Evolutionary conservation across 805 yeast genomes (phyloP).

Genomic region (Barnettozyma pratensis): DNA sequence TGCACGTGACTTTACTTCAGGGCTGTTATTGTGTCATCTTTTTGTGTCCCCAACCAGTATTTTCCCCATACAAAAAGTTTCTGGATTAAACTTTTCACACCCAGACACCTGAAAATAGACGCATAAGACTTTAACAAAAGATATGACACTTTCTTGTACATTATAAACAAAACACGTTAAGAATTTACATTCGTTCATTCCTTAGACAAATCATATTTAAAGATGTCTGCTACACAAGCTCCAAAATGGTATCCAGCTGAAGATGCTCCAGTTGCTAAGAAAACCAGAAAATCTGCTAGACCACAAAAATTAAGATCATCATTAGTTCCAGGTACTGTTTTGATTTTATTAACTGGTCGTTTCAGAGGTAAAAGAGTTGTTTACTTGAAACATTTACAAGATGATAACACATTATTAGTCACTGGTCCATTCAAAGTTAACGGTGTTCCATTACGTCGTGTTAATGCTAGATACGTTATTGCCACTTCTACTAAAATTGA

Average conservation of each 20-base stretch:
- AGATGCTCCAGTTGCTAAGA: slow-evolving; percentile 82
- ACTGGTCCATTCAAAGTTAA: slow-evolving; percentile 99
- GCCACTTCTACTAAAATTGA: slow-evolving; percentile 94
- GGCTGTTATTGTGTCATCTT: background rate
- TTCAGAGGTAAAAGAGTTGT: slow-evolving; percentile 99
- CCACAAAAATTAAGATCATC: slow-evolving; percentile 96
- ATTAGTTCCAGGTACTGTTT: slow-evolving; percentile 95
- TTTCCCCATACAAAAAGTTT: background rate
- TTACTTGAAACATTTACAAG: slow-evolving; percentile 88
- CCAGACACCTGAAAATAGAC: background rate
- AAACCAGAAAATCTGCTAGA: slow-evolving; percentile 84
- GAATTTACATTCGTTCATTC: slow-evolving; percentile 1
- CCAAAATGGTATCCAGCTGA: slow-evolving; percentile 95
- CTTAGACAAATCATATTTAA: slow-evolving; percentile 1
- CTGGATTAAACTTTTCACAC: background rate
- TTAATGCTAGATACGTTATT: slow-evolving; percentile 96
- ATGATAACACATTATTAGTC: slow-evolving; percentile 92
- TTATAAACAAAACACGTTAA: background rate
- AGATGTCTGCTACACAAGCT: slow-evolving; percentile 41
- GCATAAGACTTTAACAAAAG: background rate
- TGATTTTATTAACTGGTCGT: slow-evolving; percentile 97
- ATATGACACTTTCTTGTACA: background rate
- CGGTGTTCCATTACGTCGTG: slow-evolving; percentile 99
- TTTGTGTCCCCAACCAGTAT: background rate
- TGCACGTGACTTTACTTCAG: slow-evolving; percentile 1